Evolutionary conservation across 805 yeast genomes (phyloP).

Genomic region (Yarrowia sp.): DNA sequence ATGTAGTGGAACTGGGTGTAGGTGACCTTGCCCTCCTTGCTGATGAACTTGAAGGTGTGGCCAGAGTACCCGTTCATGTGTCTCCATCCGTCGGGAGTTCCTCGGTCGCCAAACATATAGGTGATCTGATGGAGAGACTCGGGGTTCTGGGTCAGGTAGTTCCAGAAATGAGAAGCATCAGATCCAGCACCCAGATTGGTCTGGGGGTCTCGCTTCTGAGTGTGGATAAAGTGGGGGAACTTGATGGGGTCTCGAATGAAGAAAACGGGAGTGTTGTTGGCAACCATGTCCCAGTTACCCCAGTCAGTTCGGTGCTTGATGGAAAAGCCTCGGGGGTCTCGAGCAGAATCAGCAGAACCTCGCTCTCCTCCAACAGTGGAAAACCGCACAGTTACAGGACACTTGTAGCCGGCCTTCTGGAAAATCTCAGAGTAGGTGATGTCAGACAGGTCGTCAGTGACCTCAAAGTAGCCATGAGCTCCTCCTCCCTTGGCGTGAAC

Average conservation of each 20-base stretch:
- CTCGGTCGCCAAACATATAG: conserved; percentile 73
- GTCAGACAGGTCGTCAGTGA: conserved; percentile 78
- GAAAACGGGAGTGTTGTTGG: conserved; percentile 82
- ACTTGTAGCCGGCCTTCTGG: conserved; percentile 67
- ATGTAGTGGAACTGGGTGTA: conserved; percentile 76
- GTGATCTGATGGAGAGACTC: conserved; percentile 74
- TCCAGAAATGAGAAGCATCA: conserved; percentile 83
- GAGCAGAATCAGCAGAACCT: conserved; percentile 77
- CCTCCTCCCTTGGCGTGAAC: conserved; percentile 95
- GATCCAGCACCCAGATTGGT: conserved; percentile 55
- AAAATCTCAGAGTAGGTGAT: conserved; percentile 64
- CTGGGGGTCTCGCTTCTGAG: conserved; percentile 81
- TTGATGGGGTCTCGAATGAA: conserved; percentile 81
- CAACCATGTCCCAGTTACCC: conserved; percentile 80
- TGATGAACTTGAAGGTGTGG: conserved; percentile 71
- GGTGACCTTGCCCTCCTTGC: conserved; percentile 67
- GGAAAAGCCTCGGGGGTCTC: conserved; percentile 86
- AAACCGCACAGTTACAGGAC: conserved; percentile 65
- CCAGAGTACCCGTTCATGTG: conserved; percentile 84
- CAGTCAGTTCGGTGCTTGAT: conserved; percentile 78
- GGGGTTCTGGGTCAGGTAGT: conserved; percentile 67
- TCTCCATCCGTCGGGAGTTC: conserved; percentile 72
- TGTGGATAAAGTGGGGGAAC: conserved; percentile 84
- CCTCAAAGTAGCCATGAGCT: conserved; percentile 82
- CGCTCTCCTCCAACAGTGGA: conserved; percentile 85